Conservation (phyloP, 1,284 basidiomycete species). For the Polyporus tsugae region DNA sequence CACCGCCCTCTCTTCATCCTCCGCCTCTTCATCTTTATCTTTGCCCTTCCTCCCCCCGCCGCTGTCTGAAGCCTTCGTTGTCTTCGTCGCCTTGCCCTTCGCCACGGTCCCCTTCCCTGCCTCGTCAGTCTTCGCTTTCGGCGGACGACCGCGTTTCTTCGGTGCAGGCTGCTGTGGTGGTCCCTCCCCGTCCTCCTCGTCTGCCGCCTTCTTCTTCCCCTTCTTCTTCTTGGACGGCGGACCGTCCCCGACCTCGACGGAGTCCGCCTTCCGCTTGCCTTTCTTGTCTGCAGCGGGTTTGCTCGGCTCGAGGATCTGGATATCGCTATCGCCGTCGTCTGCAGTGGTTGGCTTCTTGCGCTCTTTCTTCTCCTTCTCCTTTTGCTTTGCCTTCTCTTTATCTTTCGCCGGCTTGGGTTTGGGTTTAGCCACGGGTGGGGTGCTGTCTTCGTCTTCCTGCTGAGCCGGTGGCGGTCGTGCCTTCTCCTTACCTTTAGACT, state of each 20-base stretch:
- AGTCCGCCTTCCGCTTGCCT: constrained; percentile 45
- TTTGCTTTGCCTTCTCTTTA: constrained; percentile 17
- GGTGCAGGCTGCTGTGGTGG: constrained; percentile 17
- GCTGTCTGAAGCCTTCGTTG: constrained; percentile 13
- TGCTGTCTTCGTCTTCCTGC: constrained; percentile 21
- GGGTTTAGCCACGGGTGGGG: constrained; percentile 16
- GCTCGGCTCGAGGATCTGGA: constrained; percentile 23
- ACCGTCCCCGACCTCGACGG: constrained; percentile 19
- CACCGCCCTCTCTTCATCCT: constrained; percentile 24
- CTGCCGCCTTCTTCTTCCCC: constrained; percentile 20
- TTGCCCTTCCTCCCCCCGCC: not conserved
- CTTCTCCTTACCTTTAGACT: constrained; percentile 24
- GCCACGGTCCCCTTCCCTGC: constrained; percentile 5
- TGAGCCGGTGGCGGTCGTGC: constrained; percentile 15
- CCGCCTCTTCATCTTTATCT: constrained; percentile 13
- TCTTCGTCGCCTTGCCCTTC: constrained; percentile 11
- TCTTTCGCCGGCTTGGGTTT: constrained; percentile 26
- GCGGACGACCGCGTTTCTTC: constrained; percentile 25
- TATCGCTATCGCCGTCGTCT: constrained; percentile 29
- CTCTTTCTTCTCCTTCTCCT: constrained; percentile 37
- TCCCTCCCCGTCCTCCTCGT: constrained; percentile 13
- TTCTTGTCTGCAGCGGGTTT: constrained; percentile 31
- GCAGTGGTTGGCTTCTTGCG: constrained; percentile 30
- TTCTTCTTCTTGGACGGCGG: constrained; percentile 21
- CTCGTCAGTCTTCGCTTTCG: constrained; percentile 18